phyloP scores from a whole-genome alignment of 176 grass and related monocot species.

The Ampelocalamus luodianensis region DNA sequence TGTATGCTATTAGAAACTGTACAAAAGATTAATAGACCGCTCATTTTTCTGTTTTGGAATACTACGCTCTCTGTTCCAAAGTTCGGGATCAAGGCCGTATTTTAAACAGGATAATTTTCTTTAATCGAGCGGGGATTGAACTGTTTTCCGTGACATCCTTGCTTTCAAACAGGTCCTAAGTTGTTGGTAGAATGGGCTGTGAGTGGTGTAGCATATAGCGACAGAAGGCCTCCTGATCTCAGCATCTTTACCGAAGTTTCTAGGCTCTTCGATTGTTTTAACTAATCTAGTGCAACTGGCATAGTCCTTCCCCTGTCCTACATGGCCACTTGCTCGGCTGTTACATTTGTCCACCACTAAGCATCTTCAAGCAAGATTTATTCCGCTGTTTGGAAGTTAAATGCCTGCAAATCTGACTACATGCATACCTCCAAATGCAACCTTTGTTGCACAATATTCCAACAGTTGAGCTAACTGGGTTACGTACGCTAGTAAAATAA shows the following conservation, averaged over 20 bases:
- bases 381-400: background rate
- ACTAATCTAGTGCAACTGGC: background rate
- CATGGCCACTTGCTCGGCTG: conserved; percentile 40
- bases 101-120: too few relatives aligned
- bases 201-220: background rate
- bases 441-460: background rate
- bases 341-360: background rate
- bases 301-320: background rate
- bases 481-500: background rate
- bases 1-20: conserved; percentile 47
- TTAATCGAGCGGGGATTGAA: background rate
- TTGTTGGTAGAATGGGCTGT: background rate
- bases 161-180: background rate
- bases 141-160: background rate
- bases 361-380: conserved; percentile 14
- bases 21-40: conserved; percentile 46
- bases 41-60: conserved; percentile 33
- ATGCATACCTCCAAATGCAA: conserved; percentile 4
- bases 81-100: background rate
- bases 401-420: background rate
- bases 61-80: background rate
- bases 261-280: background rate
- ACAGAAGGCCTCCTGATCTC: background rate
- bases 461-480: conserved; percentile 34
- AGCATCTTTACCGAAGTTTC: background rate